phyloP scores from a whole-genome alignment of 495 filamentous ascomycete genomes.

The Astrocystis sublimbata region DNA sequence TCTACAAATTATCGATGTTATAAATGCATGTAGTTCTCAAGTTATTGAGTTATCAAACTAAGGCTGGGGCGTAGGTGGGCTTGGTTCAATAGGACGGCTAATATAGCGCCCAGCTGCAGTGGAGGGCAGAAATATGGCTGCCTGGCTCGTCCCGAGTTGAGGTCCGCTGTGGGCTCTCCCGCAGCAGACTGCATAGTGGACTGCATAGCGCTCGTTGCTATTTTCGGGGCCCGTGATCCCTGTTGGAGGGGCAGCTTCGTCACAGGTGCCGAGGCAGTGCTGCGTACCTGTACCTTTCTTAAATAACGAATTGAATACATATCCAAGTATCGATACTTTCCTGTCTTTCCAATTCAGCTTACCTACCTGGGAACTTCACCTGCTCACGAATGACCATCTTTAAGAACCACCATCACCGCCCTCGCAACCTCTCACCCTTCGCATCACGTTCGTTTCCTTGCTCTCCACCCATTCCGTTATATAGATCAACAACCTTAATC shows the following conservation, averaged over 20 bases:
- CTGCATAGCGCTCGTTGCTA: background rate
- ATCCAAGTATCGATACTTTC: no score
- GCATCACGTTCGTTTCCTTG: background rate
- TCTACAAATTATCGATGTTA: no score
- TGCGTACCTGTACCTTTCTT: no score
- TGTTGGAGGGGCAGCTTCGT: slow-evolving; percentile 19
- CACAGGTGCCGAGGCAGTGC: background rate
- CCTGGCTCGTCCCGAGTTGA: background rate
- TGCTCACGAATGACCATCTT: background rate
- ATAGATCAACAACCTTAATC: no score
- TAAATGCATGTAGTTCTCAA: no score
- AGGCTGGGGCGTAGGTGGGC: no score
- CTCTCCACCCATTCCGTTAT: background rate
- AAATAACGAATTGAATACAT: no score
- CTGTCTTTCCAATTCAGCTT: background rate
- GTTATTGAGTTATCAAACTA: no score
- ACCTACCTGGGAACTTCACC: background rate
- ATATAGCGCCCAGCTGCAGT: no score
- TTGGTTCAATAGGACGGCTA: no score
- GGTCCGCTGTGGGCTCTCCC: slow-evolving; percentile 7
- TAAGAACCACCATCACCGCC: background rate
- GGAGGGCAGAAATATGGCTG: no score
- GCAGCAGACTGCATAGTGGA: no score
- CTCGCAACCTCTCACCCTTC: background rate
- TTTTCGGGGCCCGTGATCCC: slow-evolving; percentile 16